phyloP scores from a whole-genome alignment of 1,284 basidiomycete genomes.

The Ceratobasidium papillatum region DNA sequence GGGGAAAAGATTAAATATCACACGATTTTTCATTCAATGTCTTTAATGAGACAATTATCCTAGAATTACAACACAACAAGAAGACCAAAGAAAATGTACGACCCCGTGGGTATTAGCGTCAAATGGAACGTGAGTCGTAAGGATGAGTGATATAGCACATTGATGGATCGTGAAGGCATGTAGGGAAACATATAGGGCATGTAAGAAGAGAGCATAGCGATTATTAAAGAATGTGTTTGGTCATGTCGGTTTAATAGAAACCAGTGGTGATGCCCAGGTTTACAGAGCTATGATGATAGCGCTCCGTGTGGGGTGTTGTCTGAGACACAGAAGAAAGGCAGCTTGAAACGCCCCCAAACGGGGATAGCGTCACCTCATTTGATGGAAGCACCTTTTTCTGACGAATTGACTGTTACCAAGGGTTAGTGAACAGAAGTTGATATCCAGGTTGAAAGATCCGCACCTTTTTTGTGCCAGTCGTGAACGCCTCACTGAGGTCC shows the following conservation, averaged over 20 bases:
- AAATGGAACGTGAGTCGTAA: slow-evolving; percentile 33
- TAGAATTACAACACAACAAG: slow-evolving; percentile 29
- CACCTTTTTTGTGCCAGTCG: slow-evolving; percentile 39
- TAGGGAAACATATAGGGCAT: slow-evolving; percentile 15
- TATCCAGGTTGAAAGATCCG: background rate
- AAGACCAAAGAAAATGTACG: slow-evolving; percentile 28
- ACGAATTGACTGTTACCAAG: slow-evolving; percentile 3
- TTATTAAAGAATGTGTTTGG: slow-evolving; percentile 14
- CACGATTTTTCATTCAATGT: slow-evolving; percentile 31
- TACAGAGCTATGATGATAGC: slow-evolving; percentile 6
- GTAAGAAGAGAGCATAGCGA: slow-evolving; percentile 7
- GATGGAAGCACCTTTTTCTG: slow-evolving; percentile 30
- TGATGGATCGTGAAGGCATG: slow-evolving; percentile 35
- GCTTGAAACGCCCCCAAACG: background rate
- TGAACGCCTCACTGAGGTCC: slow-evolving; percentile 41
- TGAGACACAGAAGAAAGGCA: slow-evolving; percentile 12
- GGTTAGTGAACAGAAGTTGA: background rate
- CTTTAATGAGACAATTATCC: slow-evolving; percentile 32
- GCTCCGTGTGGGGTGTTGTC: slow-evolving; percentile 8
- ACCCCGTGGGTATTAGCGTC: slow-evolving; percentile 39
- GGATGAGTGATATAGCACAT: slow-evolving; percentile 19
- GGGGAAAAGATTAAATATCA: background rate
- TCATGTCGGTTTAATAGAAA: slow-evolving; percentile 4
- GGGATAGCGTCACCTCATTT: slow-evolving; percentile 4
- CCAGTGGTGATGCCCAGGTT: background rate